Evolutionary conservation across 2,329 filamentous ascomycete genomes (phyloP).

Genomic region (Diplodia scrobiculata): DNA sequence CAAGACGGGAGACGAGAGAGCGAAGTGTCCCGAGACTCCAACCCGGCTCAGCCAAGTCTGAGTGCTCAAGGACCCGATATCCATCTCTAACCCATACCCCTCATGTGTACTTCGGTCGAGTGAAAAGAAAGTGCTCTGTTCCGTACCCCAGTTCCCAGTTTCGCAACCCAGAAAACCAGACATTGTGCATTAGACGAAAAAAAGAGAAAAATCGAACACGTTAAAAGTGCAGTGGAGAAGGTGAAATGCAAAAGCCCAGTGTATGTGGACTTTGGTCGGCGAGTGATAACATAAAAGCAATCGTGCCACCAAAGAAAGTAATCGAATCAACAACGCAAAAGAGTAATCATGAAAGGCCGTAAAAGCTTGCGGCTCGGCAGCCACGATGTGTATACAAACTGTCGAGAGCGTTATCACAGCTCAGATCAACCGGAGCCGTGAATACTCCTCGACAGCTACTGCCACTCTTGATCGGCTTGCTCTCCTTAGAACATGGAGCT

Average conservation of each 20-base stretch:
- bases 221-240: slow-evolving; percentile 18
- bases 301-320: slow-evolving; percentile 13
- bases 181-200: slow-evolving; percentile 20
- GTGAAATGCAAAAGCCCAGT: slow-evolving; percentile 8
- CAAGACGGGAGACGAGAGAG: slow-evolving; percentile 3
- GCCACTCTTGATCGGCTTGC: slow-evolving; percentile 30
- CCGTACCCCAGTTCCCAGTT: slow-evolving; percentile 18
- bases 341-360: slow-evolving; percentile 44
- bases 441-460: slow-evolving; percentile 31
- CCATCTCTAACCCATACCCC: not conserved
- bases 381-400: slow-evolving; percentile 43
- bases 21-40: not conserved
- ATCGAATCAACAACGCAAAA: slow-evolving; percentile 35
- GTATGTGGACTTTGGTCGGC: not conserved
- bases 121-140: slow-evolving; percentile 22
- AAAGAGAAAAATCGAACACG: slow-evolving; percentile 20
- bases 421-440: slow-evolving; percentile 32
- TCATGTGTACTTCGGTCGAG: not conserved
- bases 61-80: not conserved
- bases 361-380: slow-evolving; percentile 35
- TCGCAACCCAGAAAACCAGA: slow-evolving; percentile 15
- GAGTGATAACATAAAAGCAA: not conserved
- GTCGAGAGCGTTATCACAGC: slow-evolving; percentile 31
- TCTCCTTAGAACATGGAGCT: slow-evolving; percentile 60
- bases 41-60: slow-evolving; percentile 17